Evolutionary conservation across 352 stramenopile species (phyloP).

Genomic region (Plasmopara viticola): DNA sequence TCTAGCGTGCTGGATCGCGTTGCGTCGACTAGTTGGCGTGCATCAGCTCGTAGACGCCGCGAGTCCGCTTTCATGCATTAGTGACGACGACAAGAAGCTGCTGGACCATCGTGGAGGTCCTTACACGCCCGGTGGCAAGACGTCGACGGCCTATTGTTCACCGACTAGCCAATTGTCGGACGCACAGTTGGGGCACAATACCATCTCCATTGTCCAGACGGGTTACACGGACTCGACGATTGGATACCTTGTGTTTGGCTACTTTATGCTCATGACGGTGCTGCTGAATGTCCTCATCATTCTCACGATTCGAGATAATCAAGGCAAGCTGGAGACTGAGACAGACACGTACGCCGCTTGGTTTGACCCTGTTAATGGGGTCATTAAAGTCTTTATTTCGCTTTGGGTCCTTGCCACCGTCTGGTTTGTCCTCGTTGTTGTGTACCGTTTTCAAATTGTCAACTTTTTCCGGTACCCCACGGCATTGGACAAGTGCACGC

Average conservation of each 20-base stretch:
- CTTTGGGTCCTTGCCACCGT: constrained; percentile 48
- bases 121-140: constrained; percentile 34
- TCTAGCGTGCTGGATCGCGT: constrained; percentile 24
- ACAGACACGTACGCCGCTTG: constrained; percentile 37
- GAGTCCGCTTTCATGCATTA: constrained; percentile 16
- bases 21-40: constrained; percentile 15
- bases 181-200: no score
- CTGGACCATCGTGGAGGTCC: constrained; percentile 47
- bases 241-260: constrained; percentile 43
- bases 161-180: no score
- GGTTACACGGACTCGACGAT: constrained; percentile 41
- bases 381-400: constrained; percentile 61
- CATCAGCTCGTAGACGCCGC: constrained; percentile 12
- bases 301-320: constrained; percentile 48
- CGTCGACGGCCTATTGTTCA: constrained; percentile 5
- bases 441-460: constrained; percentile 34
- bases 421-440: constrained; percentile 44
- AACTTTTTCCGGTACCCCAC: constrained; percentile 60
- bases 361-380: constrained; percentile 42
- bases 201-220: constrained; percentile 28
- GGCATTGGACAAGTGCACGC: constrained; percentile 35
- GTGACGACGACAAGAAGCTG: constrained; percentile 45
- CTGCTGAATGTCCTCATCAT: constrained; percentile 52
- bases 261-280: constrained; percentile 52
- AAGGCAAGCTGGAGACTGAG: constrained; percentile 30